Evolutionary conservation across 2,329 filamentous ascomycete species (phyloP).

Genomic region (Diaporthe sp.): DNA sequence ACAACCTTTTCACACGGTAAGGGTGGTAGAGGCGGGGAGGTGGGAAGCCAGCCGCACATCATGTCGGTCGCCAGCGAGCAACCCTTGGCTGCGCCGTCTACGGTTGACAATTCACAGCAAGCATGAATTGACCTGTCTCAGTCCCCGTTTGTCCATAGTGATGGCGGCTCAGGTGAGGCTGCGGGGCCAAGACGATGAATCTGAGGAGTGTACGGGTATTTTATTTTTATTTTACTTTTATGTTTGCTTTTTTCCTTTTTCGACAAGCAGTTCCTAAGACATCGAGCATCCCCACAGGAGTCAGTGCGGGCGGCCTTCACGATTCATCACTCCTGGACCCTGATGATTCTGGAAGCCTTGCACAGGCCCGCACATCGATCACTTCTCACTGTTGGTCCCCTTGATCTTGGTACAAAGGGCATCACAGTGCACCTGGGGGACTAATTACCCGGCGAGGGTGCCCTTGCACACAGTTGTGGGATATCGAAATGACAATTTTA

Average conservation of each 20-base stretch:
- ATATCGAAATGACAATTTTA: slow-evolving; percentile 20
- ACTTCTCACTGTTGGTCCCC: slow-evolving; percentile 17
- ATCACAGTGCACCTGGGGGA: slow-evolving; percentile 2
- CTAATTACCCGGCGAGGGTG: slow-evolving; percentile 27
- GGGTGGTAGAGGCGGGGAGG: not conserved
- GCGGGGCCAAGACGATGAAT: slow-evolving; percentile 1
- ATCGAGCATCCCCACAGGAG: not conserved
- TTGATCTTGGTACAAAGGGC: not conserved
- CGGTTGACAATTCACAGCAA: not conserved
- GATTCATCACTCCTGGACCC: slow-evolving; percentile 4
- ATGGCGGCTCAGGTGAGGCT: slow-evolving; percentile 11
- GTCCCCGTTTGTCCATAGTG: not conserved
- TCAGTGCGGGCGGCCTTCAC: not conserved
- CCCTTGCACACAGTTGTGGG: slow-evolving; percentile 30
- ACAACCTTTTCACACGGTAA: not conserved
- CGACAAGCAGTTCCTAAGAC: not conserved
- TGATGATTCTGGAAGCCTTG: slow-evolving; percentile 34
- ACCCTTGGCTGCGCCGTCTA: not conserved
- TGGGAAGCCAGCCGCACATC: not conserved
- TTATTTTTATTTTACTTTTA: not conserved
- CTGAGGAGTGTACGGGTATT: not conserved
- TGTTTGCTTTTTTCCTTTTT: not conserved
- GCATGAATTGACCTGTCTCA: slow-evolving; percentile 14
- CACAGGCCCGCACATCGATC: slow-evolving; percentile 27
- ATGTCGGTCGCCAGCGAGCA: not conserved